Percentiles rank a stretch among this genome's conserved stretches.
These are phyloP conservation scores for Auricularia cornea DNA, from an alignment of 768 basidiomycete species.

Conservation along the genomic window DNA sequence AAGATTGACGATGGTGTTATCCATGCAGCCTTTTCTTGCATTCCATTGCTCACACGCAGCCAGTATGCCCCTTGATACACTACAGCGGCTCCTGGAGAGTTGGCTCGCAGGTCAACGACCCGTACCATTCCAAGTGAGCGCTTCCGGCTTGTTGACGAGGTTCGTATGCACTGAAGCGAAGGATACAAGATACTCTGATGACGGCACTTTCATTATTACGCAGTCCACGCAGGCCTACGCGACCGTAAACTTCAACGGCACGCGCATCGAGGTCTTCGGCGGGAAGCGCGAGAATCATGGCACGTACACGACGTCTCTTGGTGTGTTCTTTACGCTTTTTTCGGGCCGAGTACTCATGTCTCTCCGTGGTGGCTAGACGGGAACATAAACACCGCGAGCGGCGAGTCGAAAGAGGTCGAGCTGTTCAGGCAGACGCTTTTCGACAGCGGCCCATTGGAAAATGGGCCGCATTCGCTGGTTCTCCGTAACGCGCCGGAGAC, in stretches of 20 bases:
- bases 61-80: background rate
- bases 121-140: background rate
- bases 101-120: background rate
- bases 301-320: background rate
- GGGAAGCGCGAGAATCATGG: constrained; percentile 37
- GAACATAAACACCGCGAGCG: background rate
- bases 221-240: constrained; percentile 23
- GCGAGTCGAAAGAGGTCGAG: background rate
- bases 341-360: too few species aligned
- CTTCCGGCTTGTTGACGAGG: too few species aligned
- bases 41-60: background rate
- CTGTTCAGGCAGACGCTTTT: background rate
- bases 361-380: too few species aligned
- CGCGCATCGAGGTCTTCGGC: constrained; percentile 41
- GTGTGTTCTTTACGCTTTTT: too few species aligned
- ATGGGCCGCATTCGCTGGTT: background rate
- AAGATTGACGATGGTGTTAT: background rate
- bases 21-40: background rate
- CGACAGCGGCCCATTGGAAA: background rate
- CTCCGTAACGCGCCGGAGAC: background rate
- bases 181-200: background rate
- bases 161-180: too few species aligned
- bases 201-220: constrained; percentile 32
- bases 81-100: background rate
- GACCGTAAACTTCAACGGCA: constrained; percentile 41